These are phyloP conservation scores for Phlyctochytrium bullatum DNA, from an alignment of 192 early-diverging fungal genomes.

Conservation along the genomic window DNA sequence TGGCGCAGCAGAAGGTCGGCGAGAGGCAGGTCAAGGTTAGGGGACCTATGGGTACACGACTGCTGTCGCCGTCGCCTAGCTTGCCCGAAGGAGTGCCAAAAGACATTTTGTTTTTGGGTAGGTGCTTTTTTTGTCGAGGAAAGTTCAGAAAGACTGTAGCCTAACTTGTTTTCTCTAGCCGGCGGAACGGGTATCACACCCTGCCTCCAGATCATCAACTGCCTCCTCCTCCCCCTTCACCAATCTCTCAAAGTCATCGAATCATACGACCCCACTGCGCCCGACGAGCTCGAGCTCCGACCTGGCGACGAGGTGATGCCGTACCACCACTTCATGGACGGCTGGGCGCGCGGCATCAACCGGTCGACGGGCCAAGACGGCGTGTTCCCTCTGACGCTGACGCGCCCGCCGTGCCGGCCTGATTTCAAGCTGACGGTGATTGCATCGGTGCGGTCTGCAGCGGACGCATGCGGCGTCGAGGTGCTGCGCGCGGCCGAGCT, in stretches of 20 bases:
- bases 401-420: neutral
- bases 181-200: constrained; percentile 1
- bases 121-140: too few relatives aligned
- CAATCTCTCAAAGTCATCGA: neutral
- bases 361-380: neutral
- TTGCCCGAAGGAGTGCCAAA: neutral
- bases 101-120: neutral
- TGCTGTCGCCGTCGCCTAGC: neutral
- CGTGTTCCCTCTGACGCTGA: neutral
- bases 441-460: neutral
- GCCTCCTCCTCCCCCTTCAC: neutral
- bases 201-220: neutral
- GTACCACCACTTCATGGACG: neutral
- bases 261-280: neutral
- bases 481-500: neutral
- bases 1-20: neutral
- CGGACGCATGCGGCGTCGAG: neutral
- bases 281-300: neutral
- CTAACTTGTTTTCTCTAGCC: too few relatives aligned
- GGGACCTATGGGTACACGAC: neutral
- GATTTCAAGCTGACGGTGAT: neutral
- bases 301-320: neutral
- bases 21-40: constrained; percentile 1
- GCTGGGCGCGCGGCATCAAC: neutral
- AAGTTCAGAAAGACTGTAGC: too few relatives aligned